Conservation (phyloP, 371 early-diverging fungal genomes). For the Mucor racemosus region DNA sequence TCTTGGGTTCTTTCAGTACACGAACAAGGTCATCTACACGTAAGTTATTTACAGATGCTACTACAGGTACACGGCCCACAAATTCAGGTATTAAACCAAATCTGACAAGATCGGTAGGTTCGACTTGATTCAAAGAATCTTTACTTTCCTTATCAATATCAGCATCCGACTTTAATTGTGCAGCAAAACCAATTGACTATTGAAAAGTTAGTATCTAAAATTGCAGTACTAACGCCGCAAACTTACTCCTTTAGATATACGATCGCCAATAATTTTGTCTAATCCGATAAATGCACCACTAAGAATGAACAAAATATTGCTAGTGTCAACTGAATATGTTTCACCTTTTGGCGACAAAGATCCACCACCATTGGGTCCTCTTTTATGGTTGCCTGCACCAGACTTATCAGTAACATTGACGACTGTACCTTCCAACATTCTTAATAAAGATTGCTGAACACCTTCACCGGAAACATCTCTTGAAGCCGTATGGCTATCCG, state of each 20-base stretch:
- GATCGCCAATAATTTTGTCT: slow-evolving; percentile 80
- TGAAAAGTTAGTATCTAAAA: not conserved
- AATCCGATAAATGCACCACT: slow-evolving; percentile 93
- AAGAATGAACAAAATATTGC: slow-evolving; percentile 89
- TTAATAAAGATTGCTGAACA: slow-evolving; percentile 86
- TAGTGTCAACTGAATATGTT: slow-evolving; percentile 84
- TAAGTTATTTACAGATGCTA: slow-evolving; percentile 80
- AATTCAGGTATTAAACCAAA: slow-evolving; percentile 94
- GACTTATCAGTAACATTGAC: slow-evolving; percentile 87
- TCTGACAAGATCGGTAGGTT: slow-evolving; percentile 75
- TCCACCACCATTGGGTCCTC: slow-evolving; percentile 26
- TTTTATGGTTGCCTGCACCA: slow-evolving; percentile 49
- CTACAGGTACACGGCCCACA: slow-evolving; percentile 86
- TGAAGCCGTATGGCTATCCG: slow-evolving; percentile 76
- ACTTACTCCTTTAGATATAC: slow-evolving; percentile 75
- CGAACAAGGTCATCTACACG: slow-evolving; percentile 74
- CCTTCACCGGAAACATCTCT: slow-evolving; percentile 95
- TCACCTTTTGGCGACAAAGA: slow-evolving; percentile 64
- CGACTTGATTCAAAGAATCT: slow-evolving; percentile 24
- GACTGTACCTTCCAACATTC: slow-evolving; percentile 90
- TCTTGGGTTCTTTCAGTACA: slow-evolving; percentile 84
- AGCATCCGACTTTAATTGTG: slow-evolving; percentile 50
- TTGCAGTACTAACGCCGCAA: not conserved
- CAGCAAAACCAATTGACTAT: slow-evolving; percentile 73
- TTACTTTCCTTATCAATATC: slow-evolving; percentile 18